Evolutionary conservation across 2,329 filamentous ascomycete species (phyloP).

Genomic region (Chrysoporthe deuterocubensis): DNA sequence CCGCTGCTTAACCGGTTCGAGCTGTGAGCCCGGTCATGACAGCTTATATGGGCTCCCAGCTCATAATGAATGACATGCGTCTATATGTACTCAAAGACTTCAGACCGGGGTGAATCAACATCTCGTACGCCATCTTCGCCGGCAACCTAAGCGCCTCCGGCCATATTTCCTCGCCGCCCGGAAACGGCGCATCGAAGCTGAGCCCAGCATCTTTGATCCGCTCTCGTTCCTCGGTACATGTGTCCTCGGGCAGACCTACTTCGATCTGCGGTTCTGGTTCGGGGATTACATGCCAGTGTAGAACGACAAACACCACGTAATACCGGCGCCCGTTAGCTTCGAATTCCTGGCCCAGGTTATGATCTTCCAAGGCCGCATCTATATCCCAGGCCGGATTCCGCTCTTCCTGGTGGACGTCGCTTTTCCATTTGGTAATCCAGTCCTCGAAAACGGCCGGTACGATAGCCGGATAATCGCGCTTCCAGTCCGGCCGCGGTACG

Average conservation of each 20-base stretch:
- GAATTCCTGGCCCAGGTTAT: slow-evolving; percentile 2
- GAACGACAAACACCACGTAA: slow-evolving; percentile 6
- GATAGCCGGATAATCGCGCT: neutral
- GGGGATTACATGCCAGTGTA: neutral
- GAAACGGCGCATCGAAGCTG: neutral
- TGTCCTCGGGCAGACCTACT: too few species aligned
- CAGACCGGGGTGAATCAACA: neutral
- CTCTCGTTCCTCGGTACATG: neutral
- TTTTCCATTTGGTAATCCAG: neutral
- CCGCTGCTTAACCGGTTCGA: too few species aligned
- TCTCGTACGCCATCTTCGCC: neutral
- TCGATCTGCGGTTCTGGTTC: too few species aligned
- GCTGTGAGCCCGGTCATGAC: too few species aligned
- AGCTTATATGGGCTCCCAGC: slow-evolving; percentile 15
- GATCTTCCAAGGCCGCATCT: neutral
- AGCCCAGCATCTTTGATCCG: neutral
- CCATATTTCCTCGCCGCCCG: neutral
- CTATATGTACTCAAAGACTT: neutral
- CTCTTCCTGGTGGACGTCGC: neutral
- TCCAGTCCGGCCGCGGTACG: slow-evolving; percentile 17
- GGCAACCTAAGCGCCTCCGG: neutral
- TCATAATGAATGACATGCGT: neutral
- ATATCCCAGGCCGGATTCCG: neutral
- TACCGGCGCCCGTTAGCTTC: slow-evolving; percentile 15
- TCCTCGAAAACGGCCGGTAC: neutral